Evolutionary conservation across 192 early-diverging fungal genomes (phyloP), one percentile per base, ranked within the genome.

Genomic region (Jimgerdemannia lactiflua): DNA sequence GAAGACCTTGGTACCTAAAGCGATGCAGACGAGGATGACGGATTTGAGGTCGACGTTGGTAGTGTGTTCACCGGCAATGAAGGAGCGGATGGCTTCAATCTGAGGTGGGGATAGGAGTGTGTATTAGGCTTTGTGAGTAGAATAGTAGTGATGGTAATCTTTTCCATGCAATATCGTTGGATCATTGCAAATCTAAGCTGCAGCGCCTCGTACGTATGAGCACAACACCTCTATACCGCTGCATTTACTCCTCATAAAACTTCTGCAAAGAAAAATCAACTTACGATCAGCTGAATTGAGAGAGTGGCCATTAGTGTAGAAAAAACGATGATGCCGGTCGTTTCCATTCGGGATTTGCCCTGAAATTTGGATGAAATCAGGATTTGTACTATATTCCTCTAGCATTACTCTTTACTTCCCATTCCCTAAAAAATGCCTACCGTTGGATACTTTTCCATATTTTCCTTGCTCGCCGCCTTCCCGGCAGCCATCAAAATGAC

Each of bases 291-390:
- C 64, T 89, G 86, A 4, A 93, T 80, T 3, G 92, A 91, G 6
- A 93, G 86, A 6, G 92, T 89, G 64, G 86, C 84, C 93, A 93
- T 95, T n/a, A 93, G 83, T 8, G 88, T 87, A 0, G 92, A 81
- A 84, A 95, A 95, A 11, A 95, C 87, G 74, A 95, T 93, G 1
- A 92, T 92, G 42, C 93, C 93, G 10, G 89, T 87, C 9, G 92
- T 93, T 77, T 95, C 93, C 76, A 93, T 88, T 54, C 91, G 85
- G 20, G 89, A 85, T 70, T 92, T 90, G 40, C 93, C 93, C 88
- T 88, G 59, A 41, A 42, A 63, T 42, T 54, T 70, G 10, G 42
- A 67, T 71, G 65, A 39, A 11, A 29, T 19, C 18, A 65, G 18
- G 63, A 39, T 59, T 59, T 59, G 49, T 59, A 6, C 0, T 59